These are phyloP conservation scores for Trifolium repens DNA, from an alignment of 306 rosid genomes.

Conservation along the genomic window DNA sequence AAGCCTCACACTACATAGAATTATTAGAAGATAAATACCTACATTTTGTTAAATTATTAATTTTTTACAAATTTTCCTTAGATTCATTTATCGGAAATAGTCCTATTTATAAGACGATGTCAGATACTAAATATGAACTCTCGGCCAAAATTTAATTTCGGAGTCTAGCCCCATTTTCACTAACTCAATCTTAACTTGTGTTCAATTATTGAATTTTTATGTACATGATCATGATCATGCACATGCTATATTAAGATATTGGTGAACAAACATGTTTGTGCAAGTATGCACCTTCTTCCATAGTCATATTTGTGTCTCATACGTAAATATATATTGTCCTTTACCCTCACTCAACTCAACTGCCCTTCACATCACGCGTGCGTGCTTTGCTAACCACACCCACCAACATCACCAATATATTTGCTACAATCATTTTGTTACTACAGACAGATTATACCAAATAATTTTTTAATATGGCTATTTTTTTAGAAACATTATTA, in stretches of 20 bases:
- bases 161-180: no score
- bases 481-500: conserved; percentile 5
- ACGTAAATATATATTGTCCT: background rate
- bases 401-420: conserved; percentile 3
- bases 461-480: background rate
- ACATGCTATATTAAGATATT: conserved; percentile 13
- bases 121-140: no score
- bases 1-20: background rate
- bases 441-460: background rate
- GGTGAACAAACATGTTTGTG: conserved; percentile 26
- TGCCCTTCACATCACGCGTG: conserved; percentile 14
- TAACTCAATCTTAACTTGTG: no score
- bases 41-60: conserved; percentile 16
- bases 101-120: no score
- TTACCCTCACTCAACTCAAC: background rate
- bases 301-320: background rate
- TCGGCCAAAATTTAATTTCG: no score
- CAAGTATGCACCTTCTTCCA: background rate
- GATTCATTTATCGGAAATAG: no score
- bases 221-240: conserved; percentile 3
- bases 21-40: background rate
- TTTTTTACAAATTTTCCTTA: no score
- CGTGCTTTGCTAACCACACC: background rate
- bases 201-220: background rate
- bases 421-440: background rate